Base-by-base conservation (phyloP, 208 protist genomes). In the Wallacemonas rigidus region DNA sequence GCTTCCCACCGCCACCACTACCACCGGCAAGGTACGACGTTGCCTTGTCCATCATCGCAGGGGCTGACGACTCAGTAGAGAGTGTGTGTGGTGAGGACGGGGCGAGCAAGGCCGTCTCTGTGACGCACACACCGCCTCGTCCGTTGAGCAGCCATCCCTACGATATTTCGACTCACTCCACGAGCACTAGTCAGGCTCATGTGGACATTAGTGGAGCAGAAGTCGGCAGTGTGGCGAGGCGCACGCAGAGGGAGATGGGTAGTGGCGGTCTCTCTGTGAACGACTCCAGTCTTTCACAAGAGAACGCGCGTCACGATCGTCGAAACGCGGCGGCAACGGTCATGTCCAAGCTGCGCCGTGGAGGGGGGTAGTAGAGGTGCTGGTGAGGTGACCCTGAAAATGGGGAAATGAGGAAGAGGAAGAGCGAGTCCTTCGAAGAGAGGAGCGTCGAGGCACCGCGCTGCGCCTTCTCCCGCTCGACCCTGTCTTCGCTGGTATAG, bases 271-370 rank as follows among this genome's bases (percentile, higher is more conserved):
- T 44, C 9, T 63, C 36, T 17, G 7, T n/a, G 36, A 5, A n/a
- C 39, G 3, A 5, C 9, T 63, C 11, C 6, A 58, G 53, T 58
- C n/a, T n/a, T 6, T 36, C 53, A n/a, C 17, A 36, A 38, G 56
- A 62, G 6, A 14, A 1, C 35, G 8, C 56, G 8, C 56, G 56
- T 62, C 6, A 43, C 6, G 56, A 62, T 9, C 3, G 60, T 36
- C 38, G 60, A 65, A 65, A 36, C 3, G 60, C 60, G 5, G 60
- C 60, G 38, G 36, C 8, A 11, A 17, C 17, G 7, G 60, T 65
- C 60, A 65, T 65, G 60, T 53, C 12, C 4, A 65, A 65, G 40
- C 60, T 65, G 3, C 60, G 60, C 3, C 60, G 17, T 36, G 38
- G 15, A 15, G 26, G 26, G 12, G 14, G 6, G 51, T n/a, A 56